Evolutionary conservation across 371 early-diverging fungal genomes (phyloP).

Genomic region (Parasitella parasitica): DNA sequence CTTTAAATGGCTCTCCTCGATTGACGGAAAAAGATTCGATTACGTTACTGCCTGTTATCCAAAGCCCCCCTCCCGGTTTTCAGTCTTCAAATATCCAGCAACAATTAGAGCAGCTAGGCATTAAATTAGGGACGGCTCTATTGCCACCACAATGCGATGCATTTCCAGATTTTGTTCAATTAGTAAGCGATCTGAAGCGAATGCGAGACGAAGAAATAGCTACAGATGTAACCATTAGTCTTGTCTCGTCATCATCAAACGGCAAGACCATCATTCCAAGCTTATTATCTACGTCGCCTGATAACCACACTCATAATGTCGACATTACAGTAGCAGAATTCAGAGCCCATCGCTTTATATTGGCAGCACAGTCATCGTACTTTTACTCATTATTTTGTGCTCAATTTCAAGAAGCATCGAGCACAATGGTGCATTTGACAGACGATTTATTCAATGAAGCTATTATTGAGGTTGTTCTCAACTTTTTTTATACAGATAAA

Average conservation of each 20-base stretch:
- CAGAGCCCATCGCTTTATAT: conserved; percentile 38
- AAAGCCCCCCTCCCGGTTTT: neutral
- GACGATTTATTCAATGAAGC: conserved; percentile 19
- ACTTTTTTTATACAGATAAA: conserved; percentile 21
- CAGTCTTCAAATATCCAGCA: neutral
- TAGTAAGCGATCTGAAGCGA: conserved; percentile 25
- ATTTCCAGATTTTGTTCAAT: conserved; percentile 20
- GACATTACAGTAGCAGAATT: conserved; percentile 17
- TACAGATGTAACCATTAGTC: conserved; percentile 29
- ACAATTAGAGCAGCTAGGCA: conserved; percentile 9
- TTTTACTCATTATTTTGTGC: conserved; percentile 42
- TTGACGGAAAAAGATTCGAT: neutral
- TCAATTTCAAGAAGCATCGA: conserved; percentile 19
- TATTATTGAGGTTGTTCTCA: conserved; percentile 8
- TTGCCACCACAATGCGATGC: conserved; percentile 16
- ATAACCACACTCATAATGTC: conserved; percentile 3
- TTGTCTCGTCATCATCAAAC: conserved; percentile 13
- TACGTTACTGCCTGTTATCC: neutral
- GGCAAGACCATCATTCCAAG: neutral
- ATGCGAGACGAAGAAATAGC: conserved; percentile 27
- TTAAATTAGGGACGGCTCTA: conserved; percentile 16
- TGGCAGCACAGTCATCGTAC: conserved; percentile 46
- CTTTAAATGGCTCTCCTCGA: neutral
- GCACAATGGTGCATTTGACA: conserved; percentile 3
- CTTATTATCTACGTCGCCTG: conserved; percentile 6